A percentile compares a stretch with the other conserved stretches of the same genome.
Conservation (phyloP, 1,139 yeast species). For the Geotrichum fermentans region DNA sequence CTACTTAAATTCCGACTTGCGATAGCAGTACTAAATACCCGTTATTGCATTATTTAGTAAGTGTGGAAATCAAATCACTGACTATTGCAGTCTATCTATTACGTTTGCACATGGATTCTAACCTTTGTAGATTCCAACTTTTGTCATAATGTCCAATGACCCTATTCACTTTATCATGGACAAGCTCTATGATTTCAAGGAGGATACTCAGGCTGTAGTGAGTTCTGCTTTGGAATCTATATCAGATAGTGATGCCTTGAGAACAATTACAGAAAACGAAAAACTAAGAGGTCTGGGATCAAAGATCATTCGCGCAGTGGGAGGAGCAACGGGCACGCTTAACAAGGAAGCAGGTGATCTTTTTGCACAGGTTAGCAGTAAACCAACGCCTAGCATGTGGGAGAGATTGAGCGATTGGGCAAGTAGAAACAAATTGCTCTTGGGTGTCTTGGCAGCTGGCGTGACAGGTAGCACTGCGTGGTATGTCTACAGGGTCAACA, state of each 20-base stretch:
- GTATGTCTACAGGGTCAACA: conserved; percentile 23
- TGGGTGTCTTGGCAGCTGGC: conserved; percentile 27
- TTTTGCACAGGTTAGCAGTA: neutral
- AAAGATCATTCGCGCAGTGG: conserved; percentile 9
- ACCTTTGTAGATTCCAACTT: too few relatives aligned
- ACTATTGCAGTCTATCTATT: too few relatives aligned
- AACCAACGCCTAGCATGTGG: neutral
- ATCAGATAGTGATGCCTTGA: conserved; percentile 24
- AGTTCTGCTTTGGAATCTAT: conserved; percentile 26
- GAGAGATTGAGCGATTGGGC: conserved; percentile 28
- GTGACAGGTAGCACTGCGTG: conserved; percentile 27
- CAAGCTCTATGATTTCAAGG: conserved; percentile 25
- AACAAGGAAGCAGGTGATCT: neutral
- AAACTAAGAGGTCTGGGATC: conserved; percentile 13
- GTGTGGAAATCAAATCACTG: too few relatives aligned
- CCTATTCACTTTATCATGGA: conserved; percentile 24
- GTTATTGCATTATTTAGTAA: too few relatives aligned
- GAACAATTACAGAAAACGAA: conserved; percentile 19
- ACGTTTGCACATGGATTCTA: too few relatives aligned
- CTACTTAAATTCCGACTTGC: too few relatives aligned
- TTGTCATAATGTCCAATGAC: conserved; percentile 17
- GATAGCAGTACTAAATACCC: too few relatives aligned
- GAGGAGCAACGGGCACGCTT: conserved; percentile 10
- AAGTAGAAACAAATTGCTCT: conserved; percentile 27
- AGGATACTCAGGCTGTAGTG: conserved; percentile 26